Evolutionary conservation across 2,329 filamentous ascomycete genomes (phyloP).

Genomic region (Hortaea sp.): DNA sequence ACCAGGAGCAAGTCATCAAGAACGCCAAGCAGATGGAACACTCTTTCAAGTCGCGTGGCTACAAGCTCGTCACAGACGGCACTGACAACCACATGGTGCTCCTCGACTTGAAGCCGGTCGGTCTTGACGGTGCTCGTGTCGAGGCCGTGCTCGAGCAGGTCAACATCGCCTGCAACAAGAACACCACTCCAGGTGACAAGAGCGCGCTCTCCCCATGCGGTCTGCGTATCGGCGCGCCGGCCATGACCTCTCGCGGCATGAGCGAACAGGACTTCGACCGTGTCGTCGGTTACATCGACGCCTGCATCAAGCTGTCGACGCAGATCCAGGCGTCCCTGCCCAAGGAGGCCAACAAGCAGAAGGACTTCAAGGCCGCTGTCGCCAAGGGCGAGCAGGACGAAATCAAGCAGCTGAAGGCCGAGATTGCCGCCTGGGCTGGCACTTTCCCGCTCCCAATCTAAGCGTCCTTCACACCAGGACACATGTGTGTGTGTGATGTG

Average conservation of each 20-base stretch:
- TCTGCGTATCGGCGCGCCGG: slow-evolving; percentile 91
- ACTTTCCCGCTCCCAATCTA: slow-evolving; percentile 85
- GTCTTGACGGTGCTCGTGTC: slow-evolving; percentile 85
- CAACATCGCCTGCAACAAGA: slow-evolving; percentile 99
- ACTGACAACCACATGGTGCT: slow-evolving; percentile 98
- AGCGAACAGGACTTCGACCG: slow-evolving; percentile 84
- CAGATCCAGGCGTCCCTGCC: slow-evolving; percentile 74
- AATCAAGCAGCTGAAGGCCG: slow-evolving; percentile 77
- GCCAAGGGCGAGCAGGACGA: slow-evolving; percentile 56
- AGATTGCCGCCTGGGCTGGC: slow-evolving; percentile 79
- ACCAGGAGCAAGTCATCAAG: slow-evolving; percentile 83
- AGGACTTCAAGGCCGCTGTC: slow-evolving; percentile 97
- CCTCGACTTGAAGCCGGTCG: slow-evolving; percentile 71
- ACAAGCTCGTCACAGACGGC: slow-evolving; percentile 90
- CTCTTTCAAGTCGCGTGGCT: slow-evolving; percentile 67
- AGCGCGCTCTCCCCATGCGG: slow-evolving; percentile 88
- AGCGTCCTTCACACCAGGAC: not conserved
- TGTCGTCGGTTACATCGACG: slow-evolving; percentile 82
- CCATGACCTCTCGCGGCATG: slow-evolving; percentile 95
- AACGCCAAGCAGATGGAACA: slow-evolving; percentile 88
- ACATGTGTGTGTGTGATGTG: not conserved
- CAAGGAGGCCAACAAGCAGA: slow-evolving; percentile 98
- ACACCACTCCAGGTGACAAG: slow-evolving; percentile 95
- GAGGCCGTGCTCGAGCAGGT: slow-evolving; percentile 95
- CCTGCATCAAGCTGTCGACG: slow-evolving; percentile 80